Evolutionary conservation across 2,329 filamentous ascomycete species (phyloP).

Genomic region (Endocalyx cinctus): DNA sequence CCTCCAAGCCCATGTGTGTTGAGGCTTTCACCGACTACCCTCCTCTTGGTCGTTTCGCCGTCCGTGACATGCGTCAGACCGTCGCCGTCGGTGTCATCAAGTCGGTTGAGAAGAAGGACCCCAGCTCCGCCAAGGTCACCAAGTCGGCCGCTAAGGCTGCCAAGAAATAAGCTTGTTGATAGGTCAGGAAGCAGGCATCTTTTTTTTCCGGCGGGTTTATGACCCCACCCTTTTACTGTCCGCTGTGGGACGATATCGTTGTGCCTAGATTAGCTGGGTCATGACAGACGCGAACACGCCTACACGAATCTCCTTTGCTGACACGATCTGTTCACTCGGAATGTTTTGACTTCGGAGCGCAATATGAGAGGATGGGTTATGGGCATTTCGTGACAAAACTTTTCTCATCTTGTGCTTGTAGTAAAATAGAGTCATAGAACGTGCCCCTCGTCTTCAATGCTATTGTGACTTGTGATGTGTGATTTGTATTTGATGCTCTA

Average conservation of each 20-base stretch:
- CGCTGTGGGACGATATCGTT: too few relatives aligned
- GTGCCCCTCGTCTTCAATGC: conserved; percentile 8
- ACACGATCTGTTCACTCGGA: conserved; percentile 37
- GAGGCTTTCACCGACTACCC: conserved; percentile 99
- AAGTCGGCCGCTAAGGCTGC: conserved; percentile 68
- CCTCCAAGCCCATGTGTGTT: conserved; percentile 99
- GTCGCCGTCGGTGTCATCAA: conserved; percentile 96
- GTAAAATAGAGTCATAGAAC: conserved; percentile 42
- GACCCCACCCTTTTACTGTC: too few relatives aligned
- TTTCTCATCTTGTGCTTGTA: conserved; percentile 42
- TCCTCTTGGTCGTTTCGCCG: conserved; percentile 98
- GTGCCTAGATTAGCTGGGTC: too few relatives aligned
- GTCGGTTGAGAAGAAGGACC: conserved; percentile 63
- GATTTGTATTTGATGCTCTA: conserved; percentile 6
- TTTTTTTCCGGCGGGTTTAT: too few relatives aligned
- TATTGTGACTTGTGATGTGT: conserved; percentile 1
- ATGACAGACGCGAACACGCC: conserved; percentile 23
- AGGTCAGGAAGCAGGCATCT: too few relatives aligned
- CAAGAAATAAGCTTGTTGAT: conserved; percentile 76
- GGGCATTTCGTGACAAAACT: conserved; percentile 34
- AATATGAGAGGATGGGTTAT: conserved; percentile 37
- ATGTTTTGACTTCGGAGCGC: conserved; percentile 36
- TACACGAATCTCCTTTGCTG: conserved; percentile 31
- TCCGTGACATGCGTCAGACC: conserved; percentile 95
- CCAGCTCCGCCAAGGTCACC: conserved; percentile 59